These are phyloP conservation scores for Euptelea pleiosperma DNA, from an alignment of 164 flowering plant genomes.

Conservation along the genomic window DNA sequence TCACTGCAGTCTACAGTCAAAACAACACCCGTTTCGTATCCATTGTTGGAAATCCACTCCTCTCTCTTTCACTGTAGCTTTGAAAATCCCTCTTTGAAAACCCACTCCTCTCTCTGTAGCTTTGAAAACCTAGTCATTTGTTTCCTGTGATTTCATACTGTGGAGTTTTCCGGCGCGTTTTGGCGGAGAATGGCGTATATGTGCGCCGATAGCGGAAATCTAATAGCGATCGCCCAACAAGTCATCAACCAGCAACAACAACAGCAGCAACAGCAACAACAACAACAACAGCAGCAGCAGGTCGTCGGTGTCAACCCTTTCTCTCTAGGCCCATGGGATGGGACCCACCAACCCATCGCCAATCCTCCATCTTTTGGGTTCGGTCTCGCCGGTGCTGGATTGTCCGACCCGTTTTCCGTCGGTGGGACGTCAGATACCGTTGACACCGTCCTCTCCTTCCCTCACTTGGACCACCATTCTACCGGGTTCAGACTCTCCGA, in stretches of 20 bases:
- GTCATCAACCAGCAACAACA: constrained; percentile 84
- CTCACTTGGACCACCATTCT: constrained; percentile 38
- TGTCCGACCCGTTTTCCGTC: constrained; percentile 51
- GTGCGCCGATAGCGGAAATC: constrained; percentile 93
- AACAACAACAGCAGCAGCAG: constrained; percentile 44
- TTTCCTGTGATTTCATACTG: too few species aligned
- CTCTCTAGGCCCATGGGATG: constrained; percentile 55
- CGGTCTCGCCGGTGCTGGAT: constrained; percentile 32
- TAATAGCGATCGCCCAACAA: constrained; percentile 98
- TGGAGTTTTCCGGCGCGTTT: too few species aligned
- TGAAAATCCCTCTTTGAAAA: too few species aligned
- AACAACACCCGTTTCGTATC: too few species aligned
- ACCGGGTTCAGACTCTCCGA: constrained; percentile 50
- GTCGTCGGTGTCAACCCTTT: too few species aligned
- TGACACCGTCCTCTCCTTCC: constrained; percentile 50
- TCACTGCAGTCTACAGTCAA: too few species aligned
- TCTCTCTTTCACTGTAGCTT: too few species aligned
- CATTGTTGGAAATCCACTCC: too few species aligned
- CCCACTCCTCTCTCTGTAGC: too few species aligned
- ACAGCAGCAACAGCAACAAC: constrained; percentile 70
- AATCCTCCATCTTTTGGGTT: constrained; percentile 25
- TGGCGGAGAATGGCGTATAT: constrained; percentile 84
- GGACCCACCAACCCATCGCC: constrained; percentile 15
- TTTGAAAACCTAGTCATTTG: too few species aligned
- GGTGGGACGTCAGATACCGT: constrained; percentile 25